Evolutionary conservation across 2,329 filamentous ascomycete species (phyloP), one percentile per base, ranked within the genome.

Genomic region (Aspergillus ochraceus): DNA sequence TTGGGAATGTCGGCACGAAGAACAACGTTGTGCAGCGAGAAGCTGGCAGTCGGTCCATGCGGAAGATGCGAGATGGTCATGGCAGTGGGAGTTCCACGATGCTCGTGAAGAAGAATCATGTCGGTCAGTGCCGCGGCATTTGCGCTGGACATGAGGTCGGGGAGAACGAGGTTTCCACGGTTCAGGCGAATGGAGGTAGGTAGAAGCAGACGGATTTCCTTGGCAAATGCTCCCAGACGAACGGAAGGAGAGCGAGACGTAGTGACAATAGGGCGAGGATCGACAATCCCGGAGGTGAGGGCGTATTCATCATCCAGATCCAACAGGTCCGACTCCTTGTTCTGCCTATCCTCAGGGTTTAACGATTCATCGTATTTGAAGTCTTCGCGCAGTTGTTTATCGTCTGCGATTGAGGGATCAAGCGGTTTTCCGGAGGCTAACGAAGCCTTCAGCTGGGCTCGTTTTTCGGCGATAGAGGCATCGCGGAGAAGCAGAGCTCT

Each of bases 261-360:
- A 24, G 94, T 96, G 54, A 97, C 91, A 6, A 98, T 84, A 4
- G 96, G 88, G 55, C 93, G 85, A 6, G 94, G 92, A 67, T 98
- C 95, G 42, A 95, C 86, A 45, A 98, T 87, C 32, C 95, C 95
- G n/a, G 90, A 95, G 0, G 97, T 85, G 66, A 93, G 88, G 24
- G 90, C 87, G 75, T 97, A 98, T 79, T 98, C 94, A 69, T 97
- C 94, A 53, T 96, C 88, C 49, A 98, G 87, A 39, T 94, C 93
- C 30, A 73, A 89, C 84, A 96, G 83, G 61, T 92, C 89, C 19
- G 88, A 86, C 72, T 97, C 97, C 74, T 97, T 92, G 70, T 96
- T 91, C 22, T 75, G 68, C 51, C 72, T 70, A 47, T 69, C 69
- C 52, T 61, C 53, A 54, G 89, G 86, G 59, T 92, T 83, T 24